phyloP scores from a whole-genome alignment of 2,329 filamentous ascomycete species.

The Aaosphaeria arxii region DNA sequence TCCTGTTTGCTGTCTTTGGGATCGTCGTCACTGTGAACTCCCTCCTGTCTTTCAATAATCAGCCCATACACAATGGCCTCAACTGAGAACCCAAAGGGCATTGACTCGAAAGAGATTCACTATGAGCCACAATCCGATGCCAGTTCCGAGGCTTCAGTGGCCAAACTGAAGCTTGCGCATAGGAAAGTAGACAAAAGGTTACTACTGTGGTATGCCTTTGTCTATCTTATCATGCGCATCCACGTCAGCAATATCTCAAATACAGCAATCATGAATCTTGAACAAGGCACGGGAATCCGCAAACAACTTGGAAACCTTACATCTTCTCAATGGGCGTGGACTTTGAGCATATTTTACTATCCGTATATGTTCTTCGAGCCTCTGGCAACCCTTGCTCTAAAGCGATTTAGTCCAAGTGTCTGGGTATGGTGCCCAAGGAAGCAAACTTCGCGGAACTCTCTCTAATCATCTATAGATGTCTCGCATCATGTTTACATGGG shows the following conservation, averaged over 20 bases:
- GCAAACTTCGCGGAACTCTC: too few species aligned
- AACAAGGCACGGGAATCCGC: conserved; percentile 29
- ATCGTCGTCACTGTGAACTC: too few species aligned
- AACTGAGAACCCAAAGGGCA: conserved; percentile 3
- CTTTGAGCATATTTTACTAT: conserved; percentile 33
- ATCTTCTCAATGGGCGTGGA: conserved; percentile 31
- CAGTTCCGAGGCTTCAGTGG: conserved; percentile 5
- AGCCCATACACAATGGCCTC: conserved; percentile 2
- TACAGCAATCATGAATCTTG: conserved; percentile 34
- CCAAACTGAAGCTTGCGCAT: conserved; percentile 13
- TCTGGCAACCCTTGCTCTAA: conserved; percentile 17
- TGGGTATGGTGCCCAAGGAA: conserved; percentile 2
- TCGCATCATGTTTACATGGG: conserved; percentile 21
- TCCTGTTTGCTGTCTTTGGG: too few species aligned
- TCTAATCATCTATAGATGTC: conserved; percentile 6
- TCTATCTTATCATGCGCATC: conserved; percentile 30
- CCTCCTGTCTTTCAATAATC: not conserved
- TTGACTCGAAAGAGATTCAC: conserved; percentile 5
- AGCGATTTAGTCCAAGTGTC: conserved; percentile 16
- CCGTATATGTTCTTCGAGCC: conserved; percentile 33
- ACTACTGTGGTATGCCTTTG: conserved; percentile 30
- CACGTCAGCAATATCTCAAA: conserved; percentile 33
- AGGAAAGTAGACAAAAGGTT: conserved; percentile 33
- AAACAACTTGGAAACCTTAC: conserved; percentile 29
- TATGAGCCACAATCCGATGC: conserved; percentile 8